phyloP scores from a whole-genome alignment of 208 protist species.

The Leishmania tarentolae region DNA sequence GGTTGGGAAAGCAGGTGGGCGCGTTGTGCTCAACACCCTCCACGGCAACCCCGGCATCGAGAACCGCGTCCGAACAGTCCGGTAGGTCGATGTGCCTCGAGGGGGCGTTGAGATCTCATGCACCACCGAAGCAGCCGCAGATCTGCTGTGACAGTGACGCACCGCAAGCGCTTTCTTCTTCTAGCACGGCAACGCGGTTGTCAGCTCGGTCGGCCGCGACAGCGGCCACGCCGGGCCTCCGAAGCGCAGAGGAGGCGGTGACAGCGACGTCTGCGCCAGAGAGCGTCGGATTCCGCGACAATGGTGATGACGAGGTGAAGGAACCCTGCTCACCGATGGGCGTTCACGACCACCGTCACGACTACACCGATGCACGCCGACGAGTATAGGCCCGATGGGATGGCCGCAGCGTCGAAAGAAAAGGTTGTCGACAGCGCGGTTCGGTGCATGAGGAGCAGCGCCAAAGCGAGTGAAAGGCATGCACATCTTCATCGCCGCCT shows the following conservation, averaged over 20 bases:
- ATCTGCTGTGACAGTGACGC: not conserved
- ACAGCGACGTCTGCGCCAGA: not conserved
- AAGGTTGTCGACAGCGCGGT: not conserved
- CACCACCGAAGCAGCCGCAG: not conserved
- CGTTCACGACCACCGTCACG: not conserved
- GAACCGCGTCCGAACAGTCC: conserved; percentile 1
- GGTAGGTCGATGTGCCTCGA: conserved; percentile 16
- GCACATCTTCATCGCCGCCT: not conserved
- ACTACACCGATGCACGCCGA: not conserved
- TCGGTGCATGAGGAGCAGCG: not conserved
- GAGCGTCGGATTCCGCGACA: not conserved
- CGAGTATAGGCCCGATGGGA: not conserved
- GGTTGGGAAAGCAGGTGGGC: not conserved
- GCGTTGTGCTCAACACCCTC: not conserved
- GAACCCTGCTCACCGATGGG: conserved; percentile 15
- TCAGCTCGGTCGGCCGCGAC: not conserved
- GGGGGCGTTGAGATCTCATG: not conserved
- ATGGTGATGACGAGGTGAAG: conserved; percentile 8
- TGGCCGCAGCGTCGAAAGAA: not conserved
- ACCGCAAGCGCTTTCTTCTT: not conserved
- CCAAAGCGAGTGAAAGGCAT: not conserved
- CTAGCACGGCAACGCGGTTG: not conserved
- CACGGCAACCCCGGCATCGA: not conserved
- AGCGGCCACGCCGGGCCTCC: not conserved
- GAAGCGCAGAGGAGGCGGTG: not conserved